Conservation (phyloP, 2,329 filamentous ascomycete genomes). For the Pestalotiopsis sp. region DNA sequence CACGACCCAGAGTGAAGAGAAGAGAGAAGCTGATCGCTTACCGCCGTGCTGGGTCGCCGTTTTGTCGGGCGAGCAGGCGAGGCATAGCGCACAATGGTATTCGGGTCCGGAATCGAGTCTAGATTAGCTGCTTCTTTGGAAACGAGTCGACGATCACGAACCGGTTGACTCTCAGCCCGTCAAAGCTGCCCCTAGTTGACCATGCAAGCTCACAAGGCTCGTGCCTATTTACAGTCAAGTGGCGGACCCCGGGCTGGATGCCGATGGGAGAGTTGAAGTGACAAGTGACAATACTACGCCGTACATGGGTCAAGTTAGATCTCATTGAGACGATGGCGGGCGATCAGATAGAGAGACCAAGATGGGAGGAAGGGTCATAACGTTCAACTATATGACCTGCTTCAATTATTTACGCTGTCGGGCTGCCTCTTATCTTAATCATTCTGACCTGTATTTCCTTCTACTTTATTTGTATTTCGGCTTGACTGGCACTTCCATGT, state of each 20-base stretch:
- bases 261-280: not conserved
- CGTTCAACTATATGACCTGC: not conserved
- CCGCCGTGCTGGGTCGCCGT: not conserved
- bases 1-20: not conserved
- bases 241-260: not conserved
- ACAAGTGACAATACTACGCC: too few relatives aligned
- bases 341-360: not conserved
- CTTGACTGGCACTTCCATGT: not conserved
- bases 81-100: not conserved
- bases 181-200: not conserved
- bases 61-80: not conserved
- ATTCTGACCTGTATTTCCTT: not conserved
- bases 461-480: not conserved
- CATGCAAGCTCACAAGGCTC: not conserved
- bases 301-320: not conserved
- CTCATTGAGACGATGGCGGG: not conserved
- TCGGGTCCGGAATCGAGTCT: not conserved
- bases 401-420: not conserved
- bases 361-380: not conserved
- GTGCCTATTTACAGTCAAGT: not conserved
- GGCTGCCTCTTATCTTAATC: not conserved
- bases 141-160: conserved; percentile 1
- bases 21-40: not conserved
- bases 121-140: not conserved
- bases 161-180: conserved; percentile 1